Conservation (phyloP, 768 basidiomycete genomes). For the Mycena latifolia region DNA sequence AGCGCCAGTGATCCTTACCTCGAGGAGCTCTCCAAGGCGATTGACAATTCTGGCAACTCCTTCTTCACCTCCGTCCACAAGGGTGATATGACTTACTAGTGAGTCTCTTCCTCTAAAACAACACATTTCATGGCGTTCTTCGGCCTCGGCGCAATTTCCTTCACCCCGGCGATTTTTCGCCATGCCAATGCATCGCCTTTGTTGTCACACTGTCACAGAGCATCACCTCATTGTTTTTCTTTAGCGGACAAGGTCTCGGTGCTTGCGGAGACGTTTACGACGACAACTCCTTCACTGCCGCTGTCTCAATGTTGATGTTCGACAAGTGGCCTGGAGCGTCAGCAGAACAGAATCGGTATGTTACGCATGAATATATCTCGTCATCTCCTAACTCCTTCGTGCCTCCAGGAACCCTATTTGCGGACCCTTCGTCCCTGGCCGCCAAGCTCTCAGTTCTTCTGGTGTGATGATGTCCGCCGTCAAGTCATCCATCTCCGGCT, state of each 20-base stretch:
- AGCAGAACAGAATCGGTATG: constrained; percentile 43
- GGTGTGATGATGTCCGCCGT: constrained; percentile 41
- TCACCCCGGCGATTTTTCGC: neutral
- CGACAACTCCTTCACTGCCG: constrained; percentile 46
- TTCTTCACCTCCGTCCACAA: constrained; percentile 40
- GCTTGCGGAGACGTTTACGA: constrained; percentile 48
- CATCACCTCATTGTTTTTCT: constrained; percentile 21
- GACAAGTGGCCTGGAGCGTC: constrained; percentile 40
- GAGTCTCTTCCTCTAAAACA: constrained; percentile 27
- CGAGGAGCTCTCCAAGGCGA: constrained; percentile 43
- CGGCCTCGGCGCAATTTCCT: too few relatives aligned
- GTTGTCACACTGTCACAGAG: too few relatives aligned
- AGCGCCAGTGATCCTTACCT: constrained; percentile 44
- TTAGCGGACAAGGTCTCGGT: constrained; percentile 44
- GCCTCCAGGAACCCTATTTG: constrained; percentile 43
- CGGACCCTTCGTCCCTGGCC: constrained; percentile 46
- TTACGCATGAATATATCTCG: too few relatives aligned
- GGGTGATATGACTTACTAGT: constrained; percentile 50
- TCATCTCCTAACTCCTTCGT: neutral
- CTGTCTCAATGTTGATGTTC: constrained; percentile 43
- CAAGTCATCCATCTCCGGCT: constrained; percentile 32
- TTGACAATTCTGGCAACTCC: constrained; percentile 41
- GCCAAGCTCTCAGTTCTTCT: constrained; percentile 33
- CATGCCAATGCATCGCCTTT: constrained; percentile 4
- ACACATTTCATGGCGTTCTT: too few relatives aligned